Evolutionary conservation across 1,139 yeast species (phyloP).

Genomic region (Zygotorulaspora mrakii): DNA sequence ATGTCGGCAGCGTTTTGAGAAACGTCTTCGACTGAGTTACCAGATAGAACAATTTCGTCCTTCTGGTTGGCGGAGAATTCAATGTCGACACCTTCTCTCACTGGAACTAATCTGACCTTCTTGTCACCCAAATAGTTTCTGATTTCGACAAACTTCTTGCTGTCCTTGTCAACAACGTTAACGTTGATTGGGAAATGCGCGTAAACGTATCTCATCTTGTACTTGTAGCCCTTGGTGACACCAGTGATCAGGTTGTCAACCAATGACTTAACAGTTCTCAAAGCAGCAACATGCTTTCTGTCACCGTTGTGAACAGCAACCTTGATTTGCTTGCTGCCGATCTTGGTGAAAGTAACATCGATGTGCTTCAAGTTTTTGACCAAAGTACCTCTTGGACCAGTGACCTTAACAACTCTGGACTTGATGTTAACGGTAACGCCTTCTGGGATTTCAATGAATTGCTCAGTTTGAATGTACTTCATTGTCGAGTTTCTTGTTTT

Average conservation of each 20-base stretch:
- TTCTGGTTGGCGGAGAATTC: conserved; percentile 80
- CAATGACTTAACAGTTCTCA: conserved; percentile 97
- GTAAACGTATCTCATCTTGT: conserved; percentile 99
- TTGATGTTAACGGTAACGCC: conserved; percentile 89
- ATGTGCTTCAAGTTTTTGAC: conserved; percentile 91
- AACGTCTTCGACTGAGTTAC: conserved; percentile 97
- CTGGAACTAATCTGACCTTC: conserved; percentile 82
- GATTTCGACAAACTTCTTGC: conserved; percentile 80
- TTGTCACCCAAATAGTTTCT: conserved; percentile 99
- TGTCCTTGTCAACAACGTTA: conserved; percentile 74
- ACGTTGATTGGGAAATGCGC: conserved; percentile 99
- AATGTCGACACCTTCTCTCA: conserved; percentile 84
- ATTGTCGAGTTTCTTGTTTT: conserved; percentile 40
- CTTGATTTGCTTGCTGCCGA: conserved; percentile 68
- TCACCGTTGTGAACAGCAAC: conserved; percentile 97
- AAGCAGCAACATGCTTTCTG: conserved; percentile 99
- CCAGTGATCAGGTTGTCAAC: conserved; percentile 93
- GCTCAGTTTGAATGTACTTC: conserved; percentile 96
- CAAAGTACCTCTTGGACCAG: conserved; percentile 98
- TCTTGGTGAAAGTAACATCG: conserved; percentile 85
- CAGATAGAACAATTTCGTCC: conserved; percentile 89
- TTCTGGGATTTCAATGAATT: conserved; percentile 87
- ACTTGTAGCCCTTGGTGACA: conserved; percentile 98
- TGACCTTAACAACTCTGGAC: conserved; percentile 85
- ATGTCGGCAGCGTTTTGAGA: conserved; percentile 98